Evolutionary conservation across 179 eudicot species (phyloP), one percentile per base, ranked within the genome.

Genomic region (Camellia oleifera): DNA sequence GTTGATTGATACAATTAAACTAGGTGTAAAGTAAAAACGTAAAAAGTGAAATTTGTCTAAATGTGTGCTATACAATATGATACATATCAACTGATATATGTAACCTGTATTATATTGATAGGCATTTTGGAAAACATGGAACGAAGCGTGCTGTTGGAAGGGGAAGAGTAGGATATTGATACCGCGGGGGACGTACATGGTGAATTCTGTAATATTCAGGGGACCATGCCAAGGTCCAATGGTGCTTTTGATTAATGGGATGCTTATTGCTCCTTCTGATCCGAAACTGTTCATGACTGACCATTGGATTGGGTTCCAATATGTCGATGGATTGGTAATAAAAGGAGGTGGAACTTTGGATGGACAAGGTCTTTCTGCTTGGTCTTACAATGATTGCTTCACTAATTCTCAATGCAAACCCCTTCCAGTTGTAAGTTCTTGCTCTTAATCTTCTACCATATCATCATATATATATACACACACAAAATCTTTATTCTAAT

Each of bases 91-190:
- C 12, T 20, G 63, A 5, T 12, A 13, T 20, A 65, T 60, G 4
- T 11, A 32, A 14, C 40, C 40, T 32, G 40, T 32, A 32, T 32
- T 1, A 32, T 4, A 18, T 72, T 63, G 5, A 5, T 14, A 93
- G 97, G 93, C 94, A 7, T 80, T 93, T 40, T 17, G 78, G 48
- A 82, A 74, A 72, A 91, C 97, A 20, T 93, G 97, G 97, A 67
- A 9, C 0, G 87, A 77, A 67, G 92, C 93, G 48, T 93, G 97
- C 79, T 58, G 63, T 5, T 85, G 76, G 72, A 60, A 72, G 1
- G 96, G 88, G 8, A 62, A 7, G 54, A 75, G 83, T 52, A 79
- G 69, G 69, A 45, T 93, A 46, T 58, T 32, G 14, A 78, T 93
- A 26, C 87, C 92, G 4, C 2, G 12, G 3, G 92, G 97, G 42